Evolutionary conservation across 1,139 yeast species (phyloP).

Genomic region (Taiozyma sp.): DNA sequence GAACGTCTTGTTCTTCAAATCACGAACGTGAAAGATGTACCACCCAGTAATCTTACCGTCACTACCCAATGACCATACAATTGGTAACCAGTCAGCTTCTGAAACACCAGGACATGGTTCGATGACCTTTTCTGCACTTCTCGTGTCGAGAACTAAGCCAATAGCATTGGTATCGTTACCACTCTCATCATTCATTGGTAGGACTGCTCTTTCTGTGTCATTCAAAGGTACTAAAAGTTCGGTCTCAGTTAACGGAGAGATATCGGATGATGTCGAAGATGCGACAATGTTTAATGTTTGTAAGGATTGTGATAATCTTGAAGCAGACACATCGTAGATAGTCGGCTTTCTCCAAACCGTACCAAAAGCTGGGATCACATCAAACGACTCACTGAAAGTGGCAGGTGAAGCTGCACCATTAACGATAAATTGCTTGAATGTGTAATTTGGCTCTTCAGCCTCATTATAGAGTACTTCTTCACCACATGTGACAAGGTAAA

Average conservation of each 20-base stretch:
- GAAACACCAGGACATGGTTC: slow-evolving; percentile 60
- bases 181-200: slow-evolving; percentile 62
- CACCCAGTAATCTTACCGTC: slow-evolving; percentile 59
- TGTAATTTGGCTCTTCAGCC: slow-evolving; percentile 15
- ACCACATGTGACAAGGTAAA: slow-evolving; percentile 15
- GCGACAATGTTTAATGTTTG: slow-evolving; percentile 40
- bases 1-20: slow-evolving; percentile 33
- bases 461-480: slow-evolving; percentile 12
- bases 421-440: slow-evolving; percentile 11
- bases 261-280: slow-evolving; percentile 59
- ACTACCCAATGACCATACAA: slow-evolving; percentile 55
- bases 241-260: slow-evolving; percentile 37
- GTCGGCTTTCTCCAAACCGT: slow-evolving; percentile 42
- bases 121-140: slow-evolving; percentile 36
- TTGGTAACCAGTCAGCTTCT: slow-evolving; percentile 52
- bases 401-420: slow-evolving; percentile 4
- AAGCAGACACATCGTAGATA: slow-evolving; percentile 40
- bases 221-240: slow-evolving; percentile 42
- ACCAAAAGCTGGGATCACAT: slow-evolving; percentile 58
- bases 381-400: slow-evolving; percentile 34
- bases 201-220: slow-evolving; percentile 64
- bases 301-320: slow-evolving; percentile 37
- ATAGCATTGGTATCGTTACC: slow-evolving; percentile 66
- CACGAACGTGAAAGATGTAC: slow-evolving; percentile 54
- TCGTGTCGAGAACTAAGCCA: slow-evolving; percentile 60